A percentile compares a stretch with the other conserved stretches of the same genome.
phyloP scores from a whole-genome alignment of 1,284 basidiomycete genomes.

The Phlebopus sp. region DNA sequence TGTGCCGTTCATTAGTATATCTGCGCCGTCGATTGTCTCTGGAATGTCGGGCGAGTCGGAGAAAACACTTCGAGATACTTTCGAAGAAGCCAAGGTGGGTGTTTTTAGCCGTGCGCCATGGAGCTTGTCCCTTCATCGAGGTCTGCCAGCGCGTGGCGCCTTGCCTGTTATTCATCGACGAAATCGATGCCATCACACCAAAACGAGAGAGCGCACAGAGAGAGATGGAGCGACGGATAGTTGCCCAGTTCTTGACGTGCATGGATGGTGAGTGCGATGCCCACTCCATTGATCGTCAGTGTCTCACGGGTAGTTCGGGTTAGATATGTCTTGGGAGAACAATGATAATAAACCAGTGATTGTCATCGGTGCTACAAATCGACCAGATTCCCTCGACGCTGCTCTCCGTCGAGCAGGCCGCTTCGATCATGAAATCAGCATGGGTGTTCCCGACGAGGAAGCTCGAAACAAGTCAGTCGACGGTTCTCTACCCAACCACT shows the following conservation, averaged over 20 bases:
- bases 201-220: constrained; percentile 96
- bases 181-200: constrained; percentile 97
- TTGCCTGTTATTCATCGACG: constrained; percentile 92
- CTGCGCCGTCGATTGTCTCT: constrained; percentile 92
- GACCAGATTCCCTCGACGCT: constrained; percentile 92
- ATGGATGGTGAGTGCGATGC: constrained; percentile 77
- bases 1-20: constrained; percentile 91
- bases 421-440: constrained; percentile 97
- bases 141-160: constrained; percentile 73
- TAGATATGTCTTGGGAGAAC: constrained; percentile 90
- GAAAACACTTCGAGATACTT: constrained; percentile 92
- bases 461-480: constrained; percentile 81
- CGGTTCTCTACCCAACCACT: neutral
- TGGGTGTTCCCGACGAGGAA: constrained; percentile 93
- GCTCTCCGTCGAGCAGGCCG: constrained; percentile 90
- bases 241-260: constrained; percentile 95
- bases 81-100: constrained; percentile 85
- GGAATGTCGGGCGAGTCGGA: constrained; percentile 99
- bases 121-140: constrained; percentile 3
- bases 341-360: constrained; percentile 88
- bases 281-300: neutral
- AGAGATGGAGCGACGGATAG: constrained; percentile 97
- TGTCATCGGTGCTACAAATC: constrained; percentile 94
- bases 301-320: neutral
- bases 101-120: neutral